Base-by-base conservation (phyloP, 108 stramenopile species). In the Chaetoceros muelleri region DNA sequence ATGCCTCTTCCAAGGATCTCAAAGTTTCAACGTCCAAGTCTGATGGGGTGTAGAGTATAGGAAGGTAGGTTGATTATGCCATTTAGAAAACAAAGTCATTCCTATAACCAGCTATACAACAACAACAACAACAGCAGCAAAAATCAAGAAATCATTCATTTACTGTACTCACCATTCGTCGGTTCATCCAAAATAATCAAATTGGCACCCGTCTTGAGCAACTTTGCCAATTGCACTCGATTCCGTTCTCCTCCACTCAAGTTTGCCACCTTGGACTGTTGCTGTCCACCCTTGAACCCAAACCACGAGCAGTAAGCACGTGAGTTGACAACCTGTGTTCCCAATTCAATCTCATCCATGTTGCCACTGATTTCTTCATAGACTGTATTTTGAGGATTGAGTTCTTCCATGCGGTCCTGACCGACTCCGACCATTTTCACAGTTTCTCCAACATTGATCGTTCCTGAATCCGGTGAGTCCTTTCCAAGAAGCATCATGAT, bases 171-270 rank as follows among this genome's bases (percentile, higher is more conserved):
- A n/a, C n/a, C 95, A 54, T 98, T 98, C 2, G 90, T 92, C 0
- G 95, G 97, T 67, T 98, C 97, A 63, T 96, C 95, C 2, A 97
- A 69, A 52, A 95, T 67, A 31, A 95, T 83, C 30, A 89, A 31
- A 62, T 95, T 95, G 22, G 84, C 93, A 25, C 92, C 90, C 44
- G 80, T 65, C 57, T 86, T 84, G 29, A 96, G 70, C 5, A 91
- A 70, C 24, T 90, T 85, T n/a, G 96, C 96, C 46, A 97, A 65
- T 53, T 92, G 88, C 8, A 91, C 87, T 0, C 97, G 81, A 57
- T 93, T 95, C 25, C 97, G 63, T 69, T 98, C 97, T 21, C 97
- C 97, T 24, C 97, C 97, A 34, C 70, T 73, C 22, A 96, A 58
- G 57, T 90, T 85, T 21, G 68, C 73, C 26, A 98, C 94, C 51